Base-by-base conservation (phyloP, 2,329 filamentous ascomycete genomes). In the Zopfia rhizophila region DNA sequence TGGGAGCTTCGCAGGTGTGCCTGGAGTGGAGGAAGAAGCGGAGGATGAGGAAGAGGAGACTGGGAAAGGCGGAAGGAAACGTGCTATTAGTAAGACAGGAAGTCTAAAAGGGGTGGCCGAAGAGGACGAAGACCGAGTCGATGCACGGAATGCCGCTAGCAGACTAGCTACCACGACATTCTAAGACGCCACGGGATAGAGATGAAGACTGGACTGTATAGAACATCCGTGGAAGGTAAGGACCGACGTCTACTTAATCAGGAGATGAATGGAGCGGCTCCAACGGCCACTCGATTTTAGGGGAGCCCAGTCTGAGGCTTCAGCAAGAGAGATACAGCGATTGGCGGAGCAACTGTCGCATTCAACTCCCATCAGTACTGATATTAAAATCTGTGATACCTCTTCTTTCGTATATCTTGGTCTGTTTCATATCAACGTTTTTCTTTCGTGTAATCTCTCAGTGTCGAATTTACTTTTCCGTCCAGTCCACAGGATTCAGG, bases 81-180 rank as follows among this genome's bases (percentile, higher is more conserved):
- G 78, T 28, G 76, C 76, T 11, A 65, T 63, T 5, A 79, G 75
- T 51, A 74, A 76, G 46, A 74, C 76, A 33, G 76, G 78, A 17
- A 81, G 80, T 53, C 69, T 90, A 58, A 77, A 80, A 46, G 83
- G 83, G 16, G 72, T 89, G 36, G 78, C 81, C 51, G 89, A 93
- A 65, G 90, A 95, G 65, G 93, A 97, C 63, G 91, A 96, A 63
- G 94, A 99, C 72, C 83, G 92, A 42, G 86, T 99, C 48, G 94
- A 99, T 80, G 94, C 94, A 29, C 85, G 90, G 72, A 99, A 97
- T 75, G 94, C 94, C 40, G 94, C 94, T 24, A 96, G 90, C 74
- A 84, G 94, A 66, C 78, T 99, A 76, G 94, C 93, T 35, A 90
- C 91, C 58, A 97, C 92, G 78, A 97, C 93, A 13, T 97, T 97